Evolutionary conservation across 345 rosid genomes (phyloP).

Genomic region (Gynandropsis gynandra): DNA sequence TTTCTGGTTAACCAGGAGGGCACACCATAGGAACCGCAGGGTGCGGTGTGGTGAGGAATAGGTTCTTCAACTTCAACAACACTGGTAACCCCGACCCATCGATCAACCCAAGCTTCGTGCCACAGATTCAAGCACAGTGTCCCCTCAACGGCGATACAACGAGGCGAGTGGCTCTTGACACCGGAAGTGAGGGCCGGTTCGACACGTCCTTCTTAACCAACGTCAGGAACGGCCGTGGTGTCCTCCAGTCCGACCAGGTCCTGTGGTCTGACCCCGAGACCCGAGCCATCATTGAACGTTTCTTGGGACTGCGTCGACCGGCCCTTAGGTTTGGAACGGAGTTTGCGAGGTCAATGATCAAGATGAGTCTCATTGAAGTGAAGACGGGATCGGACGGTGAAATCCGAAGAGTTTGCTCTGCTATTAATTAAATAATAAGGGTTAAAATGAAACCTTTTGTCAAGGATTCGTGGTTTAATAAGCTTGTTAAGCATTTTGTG

Average conservation of each 20-base stretch:
- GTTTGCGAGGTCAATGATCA: conserved; percentile 31
- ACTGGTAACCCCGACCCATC: not conserved
- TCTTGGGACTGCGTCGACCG: not conserved
- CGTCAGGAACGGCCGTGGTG: conserved; percentile 21
- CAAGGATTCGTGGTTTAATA: no score
- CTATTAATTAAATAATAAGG: conserved; percentile 9
- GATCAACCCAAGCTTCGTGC: not conserved
- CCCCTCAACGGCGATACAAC: conserved; percentile 11
- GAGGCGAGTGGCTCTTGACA: conserved; percentile 27
- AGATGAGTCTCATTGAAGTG: conserved; percentile 31
- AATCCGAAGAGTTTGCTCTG: conserved; percentile 28
- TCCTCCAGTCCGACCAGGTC: conserved; percentile 20
- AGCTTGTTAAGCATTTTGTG: no score
- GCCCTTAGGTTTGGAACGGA: conserved; percentile 12
- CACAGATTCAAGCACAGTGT: not conserved
- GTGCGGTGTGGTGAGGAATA: conserved; percentile 15
- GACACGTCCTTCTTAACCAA: conserved; percentile 26
- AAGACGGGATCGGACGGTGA: conserved; percentile 27
- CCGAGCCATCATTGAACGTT: not conserved
- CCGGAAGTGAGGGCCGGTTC: conserved; percentile 20
- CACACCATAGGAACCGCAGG: conserved; percentile 32
- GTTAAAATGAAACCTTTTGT: no score
- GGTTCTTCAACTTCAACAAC: conserved; percentile 19
- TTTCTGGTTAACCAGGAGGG: conserved; percentile 19
- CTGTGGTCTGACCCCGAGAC: conserved; percentile 17